These are phyloP conservation scores for Moringa oleifera DNA, from an alignment of 345 rosid species.

Conservation along the genomic window DNA sequence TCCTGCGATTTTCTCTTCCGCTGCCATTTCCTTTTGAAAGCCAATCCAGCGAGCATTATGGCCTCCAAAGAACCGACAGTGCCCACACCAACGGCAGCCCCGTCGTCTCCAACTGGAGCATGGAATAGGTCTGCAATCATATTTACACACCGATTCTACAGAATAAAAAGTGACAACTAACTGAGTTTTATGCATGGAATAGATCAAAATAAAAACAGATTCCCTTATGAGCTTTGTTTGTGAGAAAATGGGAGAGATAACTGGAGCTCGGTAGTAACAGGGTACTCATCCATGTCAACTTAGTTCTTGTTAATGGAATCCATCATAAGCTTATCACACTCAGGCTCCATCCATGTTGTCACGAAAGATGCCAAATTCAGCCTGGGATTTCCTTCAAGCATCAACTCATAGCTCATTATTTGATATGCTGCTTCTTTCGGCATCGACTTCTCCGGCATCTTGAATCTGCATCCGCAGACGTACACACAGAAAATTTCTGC, in stretches of 20 bases:
- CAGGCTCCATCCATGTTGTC: conserved; percentile 90
- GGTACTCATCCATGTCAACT: conserved; percentile 85
- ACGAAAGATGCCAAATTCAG: conserved; percentile 76
- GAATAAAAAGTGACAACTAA: background rate
- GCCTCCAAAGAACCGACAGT: conserved; percentile 81
- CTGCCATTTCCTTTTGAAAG: conserved; percentile 76
- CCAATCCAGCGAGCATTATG: conserved; percentile 79
- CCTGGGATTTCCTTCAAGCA: conserved; percentile 80
- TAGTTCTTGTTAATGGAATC: conserved; percentile 65
- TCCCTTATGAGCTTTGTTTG: no score
- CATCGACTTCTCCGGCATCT: conserved; percentile 53
- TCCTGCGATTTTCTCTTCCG: conserved; percentile 45
- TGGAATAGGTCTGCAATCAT: conserved; percentile 74
- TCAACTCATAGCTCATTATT: conserved; percentile 67
- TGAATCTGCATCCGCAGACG: conserved; percentile 43
- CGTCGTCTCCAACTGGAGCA: conserved; percentile 54
- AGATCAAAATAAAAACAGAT: no score
- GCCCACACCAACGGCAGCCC: conserved; percentile 65
- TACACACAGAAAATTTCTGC: no score
- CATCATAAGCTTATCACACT: conserved; percentile 71
- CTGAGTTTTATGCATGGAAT: no score
- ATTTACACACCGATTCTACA: conserved; percentile 76
- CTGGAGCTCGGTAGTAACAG: conserved; percentile 83
- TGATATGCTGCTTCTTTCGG: conserved; percentile 81
- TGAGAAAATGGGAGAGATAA: no score